A percentile compares a stretch with the other conserved stretches of the same genome.
Evolutionary conservation across 176 grass and related monocot species (phyloP).

Genomic region (Saccharum spontaneum): DNA sequence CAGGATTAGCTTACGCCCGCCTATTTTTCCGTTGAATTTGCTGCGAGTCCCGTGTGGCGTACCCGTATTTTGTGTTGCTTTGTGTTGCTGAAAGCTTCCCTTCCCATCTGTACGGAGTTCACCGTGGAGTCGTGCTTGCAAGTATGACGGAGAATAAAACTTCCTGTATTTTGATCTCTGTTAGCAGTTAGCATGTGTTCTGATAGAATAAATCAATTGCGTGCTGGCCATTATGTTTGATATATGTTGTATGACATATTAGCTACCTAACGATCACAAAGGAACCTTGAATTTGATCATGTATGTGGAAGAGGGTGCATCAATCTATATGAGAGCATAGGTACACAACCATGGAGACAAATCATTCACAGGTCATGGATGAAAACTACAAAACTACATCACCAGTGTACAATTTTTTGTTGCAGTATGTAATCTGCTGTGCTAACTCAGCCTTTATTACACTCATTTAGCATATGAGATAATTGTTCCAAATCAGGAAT

Average conservation of each 20-base stretch:
- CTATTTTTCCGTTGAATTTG: neutral
- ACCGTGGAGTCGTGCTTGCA: neutral
- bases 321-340: neutral
- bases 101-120: neutral
- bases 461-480: neutral
- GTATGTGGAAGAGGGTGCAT: neutral
- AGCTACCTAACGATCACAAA: neutral
- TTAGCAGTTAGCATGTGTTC: neutral
- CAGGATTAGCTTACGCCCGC: no score
- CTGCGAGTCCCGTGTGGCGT: neutral
- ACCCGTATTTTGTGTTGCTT: neutral
- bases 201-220: neutral
- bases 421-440: neutral
- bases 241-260: neutral
- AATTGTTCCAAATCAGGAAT: neutral
- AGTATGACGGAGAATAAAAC: neutral
- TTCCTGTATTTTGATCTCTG: neutral
- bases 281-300: neutral
- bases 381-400: neutral
- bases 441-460: neutral
- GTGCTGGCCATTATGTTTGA: neutral
- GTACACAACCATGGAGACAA: neutral
- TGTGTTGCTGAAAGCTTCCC: neutral
- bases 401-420: neutral
- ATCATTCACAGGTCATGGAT: neutral